These are phyloP conservation scores for Phytophthora podocarpi DNA, from an alignment of 352 stramenopile species.

Conservation along the genomic window DNA sequence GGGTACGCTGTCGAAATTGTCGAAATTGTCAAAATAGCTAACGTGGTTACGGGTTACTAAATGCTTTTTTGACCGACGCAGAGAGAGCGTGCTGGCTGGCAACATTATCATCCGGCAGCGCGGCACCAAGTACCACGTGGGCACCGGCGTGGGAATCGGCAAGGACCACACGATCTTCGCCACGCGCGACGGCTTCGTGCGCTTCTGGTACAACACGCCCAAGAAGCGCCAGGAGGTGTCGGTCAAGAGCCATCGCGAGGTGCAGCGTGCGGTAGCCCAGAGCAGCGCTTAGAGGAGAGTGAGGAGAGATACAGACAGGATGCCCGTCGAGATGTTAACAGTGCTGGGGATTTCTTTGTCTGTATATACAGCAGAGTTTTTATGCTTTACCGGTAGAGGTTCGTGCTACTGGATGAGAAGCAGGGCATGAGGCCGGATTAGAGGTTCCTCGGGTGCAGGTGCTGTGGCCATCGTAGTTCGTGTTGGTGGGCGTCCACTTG, in stretches of 20 bases:
- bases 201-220: slow-evolving; percentile 91
- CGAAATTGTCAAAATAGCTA: too few species aligned
- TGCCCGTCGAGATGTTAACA: slow-evolving; percentile 16
- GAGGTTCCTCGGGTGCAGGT: neutral
- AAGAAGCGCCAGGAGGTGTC: slow-evolving; percentile 89
- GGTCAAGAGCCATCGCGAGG: slow-evolving; percentile 75
- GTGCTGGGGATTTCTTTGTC: slow-evolving; percentile 7
- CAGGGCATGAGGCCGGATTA: too few species aligned
- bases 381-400: neutral
- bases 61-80: slow-evolving; percentile 15
- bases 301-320: neutral
- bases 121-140: slow-evolving; percentile 95
- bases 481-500: slow-evolving; percentile 9
- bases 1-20: slow-evolving; percentile 50
- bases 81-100: slow-evolving; percentile 89
- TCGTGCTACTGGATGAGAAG: too few species aligned
- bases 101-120: slow-evolving; percentile 99
- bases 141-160: slow-evolving; percentile 93
- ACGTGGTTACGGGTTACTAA: too few species aligned
- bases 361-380: neutral
- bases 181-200: slow-evolving; percentile 84
- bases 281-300: slow-evolving; percentile 27
- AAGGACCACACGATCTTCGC: slow-evolving; percentile 96
- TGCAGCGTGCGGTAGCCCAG: slow-evolving; percentile 42
- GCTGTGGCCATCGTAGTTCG: neutral